Percentiles rank a stretch among this genome's conserved stretches.
Conservation (phyloP, 2,329 filamentous ascomycete genomes). For the Ophiostoma perfectum region DNA sequence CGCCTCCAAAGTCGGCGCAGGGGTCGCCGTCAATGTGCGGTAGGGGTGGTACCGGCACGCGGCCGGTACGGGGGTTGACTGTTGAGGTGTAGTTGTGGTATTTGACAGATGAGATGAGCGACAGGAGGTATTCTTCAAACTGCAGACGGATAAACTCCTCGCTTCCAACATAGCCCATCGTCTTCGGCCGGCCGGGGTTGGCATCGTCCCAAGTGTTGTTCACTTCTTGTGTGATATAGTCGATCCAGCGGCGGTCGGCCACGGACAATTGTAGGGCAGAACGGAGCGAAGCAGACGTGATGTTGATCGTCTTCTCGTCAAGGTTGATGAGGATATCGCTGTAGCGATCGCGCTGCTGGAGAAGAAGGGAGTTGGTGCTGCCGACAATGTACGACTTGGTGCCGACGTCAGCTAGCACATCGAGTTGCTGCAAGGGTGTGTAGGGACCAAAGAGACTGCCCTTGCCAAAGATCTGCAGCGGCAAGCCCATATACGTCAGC, state of each 20-base stretch:
- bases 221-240: slow-evolving; percentile 86
- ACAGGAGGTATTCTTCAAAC: slow-evolving; percentile 93
- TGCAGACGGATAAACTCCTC: slow-evolving; percentile 97
- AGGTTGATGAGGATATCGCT: slow-evolving; percentile 95
- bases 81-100: slow-evolving; percentile 68
- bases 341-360: slow-evolving; percentile 93
- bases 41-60: slow-evolving; percentile 37
- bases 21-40: slow-evolving; percentile 76
- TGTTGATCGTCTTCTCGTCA: slow-evolving; percentile 79
- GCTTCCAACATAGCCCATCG: slow-evolving; percentile 87
- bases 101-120: slow-evolving; percentile 80
- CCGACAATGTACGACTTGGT: slow-evolving; percentile 98
- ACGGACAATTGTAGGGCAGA: slow-evolving; percentile 71
- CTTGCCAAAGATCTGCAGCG: slow-evolving; percentile 87
- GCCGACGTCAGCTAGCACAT: slow-evolving; percentile 84
- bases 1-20: slow-evolving; percentile 70
- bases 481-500: slow-evolving; percentile 88
- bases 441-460: slow-evolving; percentile 95
- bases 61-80: slow-evolving; percentile 51
- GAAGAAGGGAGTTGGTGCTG: slow-evolving; percentile 87
- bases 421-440: slow-evolving; percentile 86
- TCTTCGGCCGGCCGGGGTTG: slow-evolving; percentile 85
- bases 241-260: slow-evolving; percentile 92
- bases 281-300: slow-evolving; percentile 73
- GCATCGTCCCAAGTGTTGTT: slow-evolving; percentile 95